Percentiles rank a stretch among this genome's conserved stretches.
These are phyloP conservation scores for Candida krabiensis DNA, from an alignment of 805 yeast genomes.

Conservation along the genomic window DNA sequence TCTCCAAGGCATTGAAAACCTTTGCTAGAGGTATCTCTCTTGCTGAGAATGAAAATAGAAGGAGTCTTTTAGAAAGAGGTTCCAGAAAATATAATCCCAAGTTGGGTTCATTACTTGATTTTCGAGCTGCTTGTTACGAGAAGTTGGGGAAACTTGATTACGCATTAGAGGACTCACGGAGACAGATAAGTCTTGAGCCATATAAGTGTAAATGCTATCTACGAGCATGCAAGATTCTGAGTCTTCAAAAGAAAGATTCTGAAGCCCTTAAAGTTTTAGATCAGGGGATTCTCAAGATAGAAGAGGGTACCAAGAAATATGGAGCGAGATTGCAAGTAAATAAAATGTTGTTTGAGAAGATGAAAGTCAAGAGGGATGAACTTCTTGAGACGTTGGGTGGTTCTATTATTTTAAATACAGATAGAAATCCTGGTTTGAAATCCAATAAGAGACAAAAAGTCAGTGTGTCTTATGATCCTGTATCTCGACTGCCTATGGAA, in stretches of 20 bases:
- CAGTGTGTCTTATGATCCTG: slow-evolving; percentile 18
- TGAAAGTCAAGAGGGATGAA: slow-evolving; percentile 13
- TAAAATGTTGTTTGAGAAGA: slow-evolving; percentile 32
- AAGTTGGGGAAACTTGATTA: slow-evolving; percentile 34
- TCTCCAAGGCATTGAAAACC: slow-evolving; percentile 22
- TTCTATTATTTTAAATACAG: background rate
- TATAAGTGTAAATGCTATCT: slow-evolving; percentile 50
- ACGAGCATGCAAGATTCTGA: slow-evolving; percentile 40
- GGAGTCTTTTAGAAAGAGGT: background rate
- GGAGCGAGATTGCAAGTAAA: slow-evolving; percentile 30
- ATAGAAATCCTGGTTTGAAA: background rate
- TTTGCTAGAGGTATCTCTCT: slow-evolving; percentile 18
- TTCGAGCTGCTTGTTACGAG: slow-evolving; percentile 50
- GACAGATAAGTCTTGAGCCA: slow-evolving; percentile 39
- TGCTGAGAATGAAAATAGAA: slow-evolving; percentile 11
- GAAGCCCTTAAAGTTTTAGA: slow-evolving; percentile 40
- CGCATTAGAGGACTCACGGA: slow-evolving; percentile 41
- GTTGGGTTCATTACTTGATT: slow-evolving; percentile 34
- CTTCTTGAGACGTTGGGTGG: slow-evolving; percentile 6
- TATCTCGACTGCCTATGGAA: slow-evolving; percentile 27
- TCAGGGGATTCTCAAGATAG: slow-evolving; percentile 39
- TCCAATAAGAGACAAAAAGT: slow-evolving; percentile 7
- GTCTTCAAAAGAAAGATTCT: slow-evolving; percentile 23
- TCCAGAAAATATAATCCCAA: slow-evolving; percentile 9
- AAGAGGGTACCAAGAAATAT: slow-evolving; percentile 30